Evolutionary conservation across 208 protist species (phyloP).

Genomic region (Acanthamoeba royreba): DNA sequence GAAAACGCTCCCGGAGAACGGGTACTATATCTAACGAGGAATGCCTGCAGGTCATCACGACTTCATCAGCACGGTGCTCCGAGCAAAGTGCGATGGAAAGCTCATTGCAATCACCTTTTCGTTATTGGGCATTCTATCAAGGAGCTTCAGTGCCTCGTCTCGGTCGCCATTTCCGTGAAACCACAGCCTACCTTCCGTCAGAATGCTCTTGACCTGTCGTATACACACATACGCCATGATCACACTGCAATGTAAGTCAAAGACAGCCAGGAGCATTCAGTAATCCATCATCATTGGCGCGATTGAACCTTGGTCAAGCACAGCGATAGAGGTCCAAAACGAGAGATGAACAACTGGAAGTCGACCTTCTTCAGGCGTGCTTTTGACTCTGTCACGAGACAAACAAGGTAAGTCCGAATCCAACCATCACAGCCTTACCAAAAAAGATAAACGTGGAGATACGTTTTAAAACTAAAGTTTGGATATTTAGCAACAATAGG

Average conservation of each 20-base stretch:
- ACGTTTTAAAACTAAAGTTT: too few species aligned
- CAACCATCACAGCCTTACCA: not conserved
- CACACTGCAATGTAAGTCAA: not conserved
- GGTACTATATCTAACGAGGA: not conserved
- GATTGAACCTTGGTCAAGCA: not conserved
- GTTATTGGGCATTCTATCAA: not conserved
- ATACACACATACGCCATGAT: not conserved
- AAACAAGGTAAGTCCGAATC: not conserved
- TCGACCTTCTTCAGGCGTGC: not conserved
- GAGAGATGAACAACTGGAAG: not conserved
- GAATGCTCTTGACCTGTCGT: not conserved
- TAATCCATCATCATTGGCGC: too few species aligned
- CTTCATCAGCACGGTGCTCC: not conserved
- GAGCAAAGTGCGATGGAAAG: not conserved
- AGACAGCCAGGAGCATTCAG: not conserved
- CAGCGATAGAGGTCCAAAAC: not conserved
- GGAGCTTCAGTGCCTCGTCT: not conserved
- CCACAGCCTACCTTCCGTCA: not conserved
- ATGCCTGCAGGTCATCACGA: not conserved
- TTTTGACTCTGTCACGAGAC: not conserved
- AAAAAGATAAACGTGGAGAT: not conserved
- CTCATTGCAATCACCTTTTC: not conserved
- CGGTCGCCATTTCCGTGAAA: constrained; percentile 7
- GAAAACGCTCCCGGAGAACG: not conserved
- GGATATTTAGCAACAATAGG: too few species aligned